Evolutionary conservation across 2,329 filamentous ascomycete genomes (phyloP).

Genomic region (Berkeleyomyces rouxiae): DNA sequence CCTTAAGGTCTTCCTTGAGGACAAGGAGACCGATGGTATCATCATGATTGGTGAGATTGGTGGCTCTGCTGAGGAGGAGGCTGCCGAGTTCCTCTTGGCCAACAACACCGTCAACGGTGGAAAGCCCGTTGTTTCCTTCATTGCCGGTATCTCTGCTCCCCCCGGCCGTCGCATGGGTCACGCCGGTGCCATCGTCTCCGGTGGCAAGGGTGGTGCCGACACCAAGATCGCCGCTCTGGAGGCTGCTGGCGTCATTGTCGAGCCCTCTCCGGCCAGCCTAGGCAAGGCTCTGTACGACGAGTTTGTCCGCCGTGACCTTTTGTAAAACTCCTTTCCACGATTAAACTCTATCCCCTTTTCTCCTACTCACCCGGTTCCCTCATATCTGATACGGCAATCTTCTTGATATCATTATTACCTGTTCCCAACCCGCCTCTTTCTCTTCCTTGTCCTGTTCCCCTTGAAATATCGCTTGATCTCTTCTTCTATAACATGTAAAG

Average conservation of each 20-base stretch:
- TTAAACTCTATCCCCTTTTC: slow-evolving; percentile 3
- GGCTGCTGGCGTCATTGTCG: slow-evolving; percentile 84
- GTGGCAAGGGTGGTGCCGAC: slow-evolving; percentile 94
- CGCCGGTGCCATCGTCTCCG: slow-evolving; percentile 93
- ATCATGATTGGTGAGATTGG: slow-evolving; percentile 99
- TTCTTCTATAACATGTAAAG: neutral
- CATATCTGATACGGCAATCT: neutral
- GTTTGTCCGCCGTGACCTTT: slow-evolving; percentile 88
- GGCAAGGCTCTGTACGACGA: slow-evolving; percentile 89
- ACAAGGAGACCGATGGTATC: slow-evolving; percentile 93
- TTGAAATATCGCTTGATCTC: neutral
- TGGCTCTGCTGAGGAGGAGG: slow-evolving; percentile 93
- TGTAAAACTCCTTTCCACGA: slow-evolving; percentile 38
- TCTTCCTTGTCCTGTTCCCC: neutral
- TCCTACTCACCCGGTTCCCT: neutral
- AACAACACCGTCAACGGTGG: slow-evolving; percentile 71
- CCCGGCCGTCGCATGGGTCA: slow-evolving; percentile 96
- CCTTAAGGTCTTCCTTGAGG: slow-evolving; percentile 88
- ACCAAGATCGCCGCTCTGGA: slow-evolving; percentile 95
- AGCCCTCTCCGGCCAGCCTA: slow-evolving; percentile 79
- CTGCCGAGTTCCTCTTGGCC: slow-evolving; percentile 83
- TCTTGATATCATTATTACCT: neutral
- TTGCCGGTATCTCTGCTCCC: slow-evolving; percentile 93
- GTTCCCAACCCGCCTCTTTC: neutral
- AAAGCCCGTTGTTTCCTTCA: slow-evolving; percentile 96